Evolutionary conservation across 2,329 filamentous ascomycete species (phyloP).

Genomic region (Aureobasidium sp.): DNA sequence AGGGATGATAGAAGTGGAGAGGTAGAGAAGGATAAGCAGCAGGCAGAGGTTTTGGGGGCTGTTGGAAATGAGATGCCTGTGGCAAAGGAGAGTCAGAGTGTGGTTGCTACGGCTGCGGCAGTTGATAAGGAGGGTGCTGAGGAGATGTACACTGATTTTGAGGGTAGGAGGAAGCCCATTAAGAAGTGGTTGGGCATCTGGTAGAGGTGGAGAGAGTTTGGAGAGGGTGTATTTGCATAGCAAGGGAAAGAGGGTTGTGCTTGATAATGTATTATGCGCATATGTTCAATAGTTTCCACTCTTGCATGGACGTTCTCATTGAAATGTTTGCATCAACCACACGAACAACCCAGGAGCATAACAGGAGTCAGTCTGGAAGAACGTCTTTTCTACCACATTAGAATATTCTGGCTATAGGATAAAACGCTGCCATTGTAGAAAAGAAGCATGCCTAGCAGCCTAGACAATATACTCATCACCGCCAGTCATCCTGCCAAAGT

Average conservation of each 20-base stretch:
- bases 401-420: neutral
- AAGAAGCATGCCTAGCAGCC: neutral
- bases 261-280: neutral
- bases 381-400: too few relatives aligned
- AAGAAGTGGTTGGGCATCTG: constrained; percentile 86
- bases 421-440: neutral
- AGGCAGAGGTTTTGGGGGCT: neutral
- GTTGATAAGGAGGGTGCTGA: constrained; percentile 18
- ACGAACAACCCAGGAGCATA: too few relatives aligned
- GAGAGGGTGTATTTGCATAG: too few relatives aligned
- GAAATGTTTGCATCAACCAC: too few relatives aligned
- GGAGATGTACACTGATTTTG: constrained; percentile 32
- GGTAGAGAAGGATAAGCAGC: constrained; percentile 18
- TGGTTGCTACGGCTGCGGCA: constrained; percentile 24
- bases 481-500: constrained; percentile 41
- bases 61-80: neutral
- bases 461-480: constrained; percentile 20
- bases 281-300: neutral
- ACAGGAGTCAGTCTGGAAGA: too few relatives aligned
- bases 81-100: neutral
- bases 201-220: constrained; percentile 29
- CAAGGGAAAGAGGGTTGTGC: too few relatives aligned
- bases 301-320: too few relatives aligned
- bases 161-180: constrained; percentile 39
- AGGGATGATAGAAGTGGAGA: constrained; percentile 24